Percentiles rank a stretch among this genome's conserved stretches.
phyloP scores from a whole-genome alignment of 2,329 filamentous ascomycete genomes.

The Neurospora sp. region DNA sequence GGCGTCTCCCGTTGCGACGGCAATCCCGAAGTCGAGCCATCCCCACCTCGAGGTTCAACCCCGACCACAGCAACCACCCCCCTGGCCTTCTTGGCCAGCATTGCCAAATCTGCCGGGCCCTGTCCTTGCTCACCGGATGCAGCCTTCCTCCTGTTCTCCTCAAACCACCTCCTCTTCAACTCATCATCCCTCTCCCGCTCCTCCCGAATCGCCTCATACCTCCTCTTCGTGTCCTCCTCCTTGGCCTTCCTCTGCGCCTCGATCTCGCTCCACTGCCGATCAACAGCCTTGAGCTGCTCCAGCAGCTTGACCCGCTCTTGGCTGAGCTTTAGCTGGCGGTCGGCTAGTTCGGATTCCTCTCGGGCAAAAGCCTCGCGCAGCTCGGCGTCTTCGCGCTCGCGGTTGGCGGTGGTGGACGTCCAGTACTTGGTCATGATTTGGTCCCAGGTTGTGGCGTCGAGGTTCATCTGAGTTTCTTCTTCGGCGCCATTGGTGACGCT shows the following conservation, averaged over 20 bases:
- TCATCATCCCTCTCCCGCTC: not conserved
- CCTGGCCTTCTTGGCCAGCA: not conserved
- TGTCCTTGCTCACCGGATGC: not conserved
- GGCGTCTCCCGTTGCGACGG: not conserved
- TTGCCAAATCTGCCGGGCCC: not conserved
- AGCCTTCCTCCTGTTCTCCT: not conserved
- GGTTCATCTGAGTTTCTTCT: not conserved
- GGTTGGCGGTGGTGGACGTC: slow-evolving; percentile 10
- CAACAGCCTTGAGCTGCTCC: slow-evolving; percentile 3
- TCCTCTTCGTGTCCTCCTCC: not conserved
- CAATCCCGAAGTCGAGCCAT: not conserved
- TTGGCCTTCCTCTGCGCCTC: not conserved
- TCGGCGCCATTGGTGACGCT: not conserved
- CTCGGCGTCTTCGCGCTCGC: slow-evolving; percentile 19
- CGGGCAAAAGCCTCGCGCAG: slow-evolving; percentile 24
- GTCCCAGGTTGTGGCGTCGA: slow-evolving; percentile 24
- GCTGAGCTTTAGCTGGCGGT: not conserved
- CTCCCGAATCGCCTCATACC: not conserved
- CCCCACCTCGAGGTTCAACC: not conserved
- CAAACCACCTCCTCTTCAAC: not conserved
- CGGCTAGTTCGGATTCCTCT: slow-evolving; percentile 10
- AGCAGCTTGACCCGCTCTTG: slow-evolving; percentile 15
- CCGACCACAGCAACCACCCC: not conserved
- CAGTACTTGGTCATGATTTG: slow-evolving; percentile 27
- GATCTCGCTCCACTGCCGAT: not conserved